Evolutionary conservation across 176 grass and related monocot species (phyloP).

Genomic region (Alloteropsis semialata): DNA sequence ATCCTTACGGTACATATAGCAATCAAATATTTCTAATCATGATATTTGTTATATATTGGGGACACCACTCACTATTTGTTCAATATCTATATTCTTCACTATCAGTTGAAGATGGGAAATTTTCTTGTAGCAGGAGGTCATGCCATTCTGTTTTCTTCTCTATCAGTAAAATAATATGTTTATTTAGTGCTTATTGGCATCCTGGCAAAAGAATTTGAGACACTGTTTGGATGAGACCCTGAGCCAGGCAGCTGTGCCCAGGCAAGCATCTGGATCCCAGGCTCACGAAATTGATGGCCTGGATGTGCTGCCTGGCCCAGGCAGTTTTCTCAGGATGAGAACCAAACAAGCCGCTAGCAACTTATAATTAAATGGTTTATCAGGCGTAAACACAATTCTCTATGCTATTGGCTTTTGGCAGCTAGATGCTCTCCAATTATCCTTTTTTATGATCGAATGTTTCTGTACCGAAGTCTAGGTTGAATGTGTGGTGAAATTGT

Average conservation of each 20-base stretch:
- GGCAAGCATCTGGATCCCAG: too few species aligned
- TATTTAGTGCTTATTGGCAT: background rate
- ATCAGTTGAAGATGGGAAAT: background rate
- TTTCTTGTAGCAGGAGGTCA: background rate
- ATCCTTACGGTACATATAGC: slow-evolving; percentile 12
- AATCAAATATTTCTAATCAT: background rate
- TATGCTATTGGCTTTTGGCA: background rate
- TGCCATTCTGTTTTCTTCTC: background rate
- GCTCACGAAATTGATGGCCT: too few species aligned
- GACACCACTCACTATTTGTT: background rate
- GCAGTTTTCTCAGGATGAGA: too few species aligned
- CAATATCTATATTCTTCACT: background rate
- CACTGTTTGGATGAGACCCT: too few species aligned
- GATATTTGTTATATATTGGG: background rate
- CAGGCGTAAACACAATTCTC: background rate
- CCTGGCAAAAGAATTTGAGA: background rate
- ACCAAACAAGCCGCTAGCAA: too few species aligned
- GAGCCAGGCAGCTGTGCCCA: too few species aligned
- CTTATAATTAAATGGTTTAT: background rate
- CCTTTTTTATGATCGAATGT: background rate
- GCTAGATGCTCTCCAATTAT: background rate
- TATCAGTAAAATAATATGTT: background rate
- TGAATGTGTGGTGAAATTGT: slow-evolving; percentile 1
- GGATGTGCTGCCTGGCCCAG: too few species aligned
- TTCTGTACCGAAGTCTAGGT: background rate